phyloP scores from a whole-genome alignment of 2,329 filamentous ascomycete species.

The Penicillium sp. region DNA sequence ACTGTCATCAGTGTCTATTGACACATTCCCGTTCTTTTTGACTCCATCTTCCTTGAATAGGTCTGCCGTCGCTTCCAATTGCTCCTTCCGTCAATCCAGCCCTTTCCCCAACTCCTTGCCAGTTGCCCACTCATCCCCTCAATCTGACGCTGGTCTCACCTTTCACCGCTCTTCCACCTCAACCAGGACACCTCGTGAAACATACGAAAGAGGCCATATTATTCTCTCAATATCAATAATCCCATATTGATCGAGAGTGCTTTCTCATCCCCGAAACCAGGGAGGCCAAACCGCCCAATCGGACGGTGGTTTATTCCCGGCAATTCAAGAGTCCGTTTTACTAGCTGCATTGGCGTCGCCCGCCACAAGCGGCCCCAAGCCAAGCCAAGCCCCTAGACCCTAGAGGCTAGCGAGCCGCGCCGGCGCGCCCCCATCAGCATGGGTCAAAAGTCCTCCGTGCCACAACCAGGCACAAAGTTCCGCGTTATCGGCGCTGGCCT shows the following conservation, averaged over 20 bases:
- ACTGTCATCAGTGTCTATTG: too few species aligned
- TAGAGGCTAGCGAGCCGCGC: too few species aligned
- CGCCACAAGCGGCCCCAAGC: not conserved
- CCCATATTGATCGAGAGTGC: not conserved
- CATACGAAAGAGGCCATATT: not conserved
- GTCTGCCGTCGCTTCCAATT: too few species aligned
- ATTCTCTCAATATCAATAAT: not conserved
- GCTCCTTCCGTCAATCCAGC: too few species aligned
- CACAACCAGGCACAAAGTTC: slow-evolving; percentile 19
- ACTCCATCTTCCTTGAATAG: too few species aligned
- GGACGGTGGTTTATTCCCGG: not conserved
- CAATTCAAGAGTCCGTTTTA: too few species aligned
- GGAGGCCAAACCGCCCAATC: not conserved
- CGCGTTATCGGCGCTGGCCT: slow-evolving; percentile 32
- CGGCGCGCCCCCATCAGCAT: slow-evolving; percentile 7
- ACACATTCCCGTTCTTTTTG: too few species aligned
- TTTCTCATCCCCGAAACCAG: too few species aligned
- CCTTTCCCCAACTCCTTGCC: too few species aligned
- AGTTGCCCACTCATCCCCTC: not conserved
- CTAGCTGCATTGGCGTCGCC: not conserved
- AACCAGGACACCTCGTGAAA: not conserved
- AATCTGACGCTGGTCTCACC: not conserved
- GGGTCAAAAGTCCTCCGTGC: slow-evolving; percentile 23
- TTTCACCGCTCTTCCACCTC: not conserved
- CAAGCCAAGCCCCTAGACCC: too few species aligned